Evolutionary conservation across 2,329 filamentous ascomycete genomes (phyloP), one percentile per base, ranked within the genome.

Genomic region (Neofusicoccum laricinum): DNA sequence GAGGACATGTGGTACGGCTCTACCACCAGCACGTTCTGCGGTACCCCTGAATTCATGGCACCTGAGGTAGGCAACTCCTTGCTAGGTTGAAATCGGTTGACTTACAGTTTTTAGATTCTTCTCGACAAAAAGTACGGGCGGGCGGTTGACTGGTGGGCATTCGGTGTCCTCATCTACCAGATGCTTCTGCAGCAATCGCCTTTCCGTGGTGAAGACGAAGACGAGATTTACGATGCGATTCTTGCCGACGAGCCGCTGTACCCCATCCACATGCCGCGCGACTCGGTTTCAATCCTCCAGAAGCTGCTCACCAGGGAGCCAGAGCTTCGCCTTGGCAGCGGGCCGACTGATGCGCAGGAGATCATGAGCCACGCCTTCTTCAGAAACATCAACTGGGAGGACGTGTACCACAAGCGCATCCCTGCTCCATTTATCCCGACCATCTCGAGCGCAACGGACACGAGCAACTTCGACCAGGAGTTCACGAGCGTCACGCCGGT

Each of bases 1-100:
- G 95, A 99, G 76, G 93, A 99, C 71, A 99, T 99, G 95, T 99
- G 94, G 93, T 99, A 96, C 75, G 93, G 93, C 48, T 94, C 91
- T 64, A 97, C 91, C 2, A 99, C 95, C 0, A 94, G 93, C 80
- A 99, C 95, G 7, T 99, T 99, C 82, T 99, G 95, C 76, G 95
- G 95, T 78, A 99, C 95, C n/a, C 95, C 95, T 15, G 95, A 99
- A 76, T 99, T 99, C 70, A 99, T 99, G 95, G 95, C 95, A 8
- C 95, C 95, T 8, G 95, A 99, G 84, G 92, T 96, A 74, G 67
- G 74, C 66, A 14, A 14, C 12, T n/a, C 4, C 1, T 12, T 30
- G 25, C 7, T n/a, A 38, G 4, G 14, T 46, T 7, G 12, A 15
- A 36, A 38, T 21, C 15, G 38, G 30, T 32, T 7, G 51, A 57